Percentiles rank a stretch among this genome's conserved stretches.
phyloP scores from a whole-genome alignment of 2,329 filamentous ascomycete genomes.

The Aureobasidium lini region DNA sequence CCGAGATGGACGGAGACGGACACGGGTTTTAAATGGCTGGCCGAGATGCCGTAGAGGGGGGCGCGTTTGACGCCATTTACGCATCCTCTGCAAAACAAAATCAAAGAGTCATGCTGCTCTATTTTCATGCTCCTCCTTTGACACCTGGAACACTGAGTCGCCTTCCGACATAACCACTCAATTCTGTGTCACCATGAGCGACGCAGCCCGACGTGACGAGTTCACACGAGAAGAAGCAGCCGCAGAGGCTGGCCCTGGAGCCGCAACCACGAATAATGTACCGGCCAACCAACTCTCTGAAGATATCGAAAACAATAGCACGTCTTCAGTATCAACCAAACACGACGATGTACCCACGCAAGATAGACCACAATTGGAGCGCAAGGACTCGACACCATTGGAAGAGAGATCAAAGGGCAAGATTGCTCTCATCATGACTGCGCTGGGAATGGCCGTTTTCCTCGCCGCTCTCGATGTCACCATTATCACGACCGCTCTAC shows the following conservation, averaged over 20 bases:
- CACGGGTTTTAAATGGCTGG: background rate
- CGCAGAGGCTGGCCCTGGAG: constrained; percentile 18
- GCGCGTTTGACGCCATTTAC: background rate
- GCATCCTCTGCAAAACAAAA: constrained; percentile 4
- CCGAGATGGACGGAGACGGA: background rate
- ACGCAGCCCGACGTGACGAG: background rate
- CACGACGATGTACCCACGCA: constrained; percentile 8
- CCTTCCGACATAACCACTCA: background rate
- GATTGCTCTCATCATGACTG: constrained; percentile 43
- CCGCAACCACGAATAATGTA: constrained; percentile 17
- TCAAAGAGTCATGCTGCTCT: background rate
- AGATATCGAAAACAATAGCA: constrained; percentile 17
- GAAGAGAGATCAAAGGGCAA: constrained; percentile 29
- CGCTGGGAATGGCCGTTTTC: constrained; percentile 48
- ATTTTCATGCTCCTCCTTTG: background rate
- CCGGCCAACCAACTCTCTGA: constrained; percentile 17
- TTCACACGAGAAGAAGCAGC: constrained; percentile 16
- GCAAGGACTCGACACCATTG: constrained; percentile 16
- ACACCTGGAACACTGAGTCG: background rate
- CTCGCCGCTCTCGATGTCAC: constrained; percentile 56
- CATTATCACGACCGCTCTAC: constrained; percentile 55
- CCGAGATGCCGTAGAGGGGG: constrained; percentile 1
- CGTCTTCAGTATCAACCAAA: background rate
- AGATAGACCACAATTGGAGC: constrained; percentile 18
- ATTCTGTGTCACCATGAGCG: constrained; percentile 1